Evolutionary conservation across 1,139 yeast species (phyloP).

Genomic region (Blastobotrys persicus): DNA sequence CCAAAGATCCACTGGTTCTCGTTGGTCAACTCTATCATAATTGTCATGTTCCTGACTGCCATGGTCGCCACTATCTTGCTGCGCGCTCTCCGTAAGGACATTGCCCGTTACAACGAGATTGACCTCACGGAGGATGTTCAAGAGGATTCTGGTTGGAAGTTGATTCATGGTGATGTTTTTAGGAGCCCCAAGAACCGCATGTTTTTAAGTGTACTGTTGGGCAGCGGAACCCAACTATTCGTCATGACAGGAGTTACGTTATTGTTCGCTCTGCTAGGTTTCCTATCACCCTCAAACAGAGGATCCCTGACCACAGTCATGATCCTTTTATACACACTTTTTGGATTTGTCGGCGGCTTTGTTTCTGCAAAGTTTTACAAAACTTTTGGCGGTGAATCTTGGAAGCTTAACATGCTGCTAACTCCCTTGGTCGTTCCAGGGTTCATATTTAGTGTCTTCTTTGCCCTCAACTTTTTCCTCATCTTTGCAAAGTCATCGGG

Average conservation of each 20-base stretch:
- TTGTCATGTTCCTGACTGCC: slow-evolving; percentile 73
- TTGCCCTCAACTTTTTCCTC: slow-evolving; percentile 78
- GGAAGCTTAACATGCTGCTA: slow-evolving; percentile 81
- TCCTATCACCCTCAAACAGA: slow-evolving; percentile 90
- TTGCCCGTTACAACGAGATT: slow-evolving; percentile 83
- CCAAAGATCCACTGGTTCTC: slow-evolving; percentile 97
- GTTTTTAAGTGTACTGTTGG: slow-evolving; percentile 74
- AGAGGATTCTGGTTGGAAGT: slow-evolving; percentile 97
- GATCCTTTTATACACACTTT: slow-evolving; percentile 76
- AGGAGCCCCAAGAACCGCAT: slow-evolving; percentile 74
- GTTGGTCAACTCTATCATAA: slow-evolving; percentile 74
- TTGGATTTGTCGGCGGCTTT: slow-evolving; percentile 79
- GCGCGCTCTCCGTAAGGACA: slow-evolving; percentile 81
- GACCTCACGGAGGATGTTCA: slow-evolving; percentile 77
- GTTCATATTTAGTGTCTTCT: slow-evolving; percentile 56
- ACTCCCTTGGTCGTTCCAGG: slow-evolving; percentile 90
- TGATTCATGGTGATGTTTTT: slow-evolving; percentile 93
- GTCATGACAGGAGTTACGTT: slow-evolving; percentile 74
- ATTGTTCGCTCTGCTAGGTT: slow-evolving; percentile 80
- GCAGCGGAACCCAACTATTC: slow-evolving; percentile 84
- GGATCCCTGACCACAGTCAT: slow-evolving; percentile 89
- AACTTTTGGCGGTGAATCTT: slow-evolving; percentile 86
- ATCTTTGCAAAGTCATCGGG: slow-evolving; percentile 82
- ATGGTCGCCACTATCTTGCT: slow-evolving; percentile 78
- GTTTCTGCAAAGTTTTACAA: slow-evolving; percentile 84